These are phyloP conservation scores for Pelagophyceae sp. DNA, from an alignment of 352 stramenopile genomes.

Conservation along the genomic window DNA sequence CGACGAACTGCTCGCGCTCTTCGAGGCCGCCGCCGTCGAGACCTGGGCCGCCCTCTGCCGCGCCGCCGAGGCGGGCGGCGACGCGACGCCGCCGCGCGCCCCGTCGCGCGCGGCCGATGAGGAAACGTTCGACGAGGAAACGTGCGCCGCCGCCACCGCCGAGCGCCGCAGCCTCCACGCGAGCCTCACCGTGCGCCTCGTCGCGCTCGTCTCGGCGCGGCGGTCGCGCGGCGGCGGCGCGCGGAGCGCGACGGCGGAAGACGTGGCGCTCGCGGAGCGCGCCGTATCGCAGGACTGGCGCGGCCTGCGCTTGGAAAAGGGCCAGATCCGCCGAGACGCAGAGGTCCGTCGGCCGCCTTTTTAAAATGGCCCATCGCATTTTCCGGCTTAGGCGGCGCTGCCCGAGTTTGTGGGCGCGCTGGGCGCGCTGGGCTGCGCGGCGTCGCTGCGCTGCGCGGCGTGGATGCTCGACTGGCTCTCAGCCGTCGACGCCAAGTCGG, in stretches of 20 bases:
- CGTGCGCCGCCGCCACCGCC: too few species aligned
- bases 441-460: not conserved
- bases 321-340: too few species aligned
- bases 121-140: not conserved
- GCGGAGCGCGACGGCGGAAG: too few species aligned
- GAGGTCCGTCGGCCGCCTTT: too few species aligned
- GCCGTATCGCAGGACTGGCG: too few species aligned
- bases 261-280: too few species aligned
- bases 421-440: not conserved
- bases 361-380: too few species aligned
- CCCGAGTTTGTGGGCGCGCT: not conserved
- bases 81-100: too few species aligned
- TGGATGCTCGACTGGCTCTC: not conserved
- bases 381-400: not conserved
- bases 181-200: not conserved
- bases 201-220: not conserved
- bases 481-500: not conserved
- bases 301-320: too few species aligned
- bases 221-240: too few species aligned
- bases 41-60: not conserved
- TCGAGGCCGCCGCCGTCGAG: not conserved
- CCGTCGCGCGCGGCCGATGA: not conserved
- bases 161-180: too few species aligned
- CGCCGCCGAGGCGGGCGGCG: too few species aligned
- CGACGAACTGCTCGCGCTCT: not conserved